Percentiles rank a stretch among this genome's conserved stretches.
Conservation (phyloP, 108 stramenopile species). For the Cylindrotheca closterium region DNA sequence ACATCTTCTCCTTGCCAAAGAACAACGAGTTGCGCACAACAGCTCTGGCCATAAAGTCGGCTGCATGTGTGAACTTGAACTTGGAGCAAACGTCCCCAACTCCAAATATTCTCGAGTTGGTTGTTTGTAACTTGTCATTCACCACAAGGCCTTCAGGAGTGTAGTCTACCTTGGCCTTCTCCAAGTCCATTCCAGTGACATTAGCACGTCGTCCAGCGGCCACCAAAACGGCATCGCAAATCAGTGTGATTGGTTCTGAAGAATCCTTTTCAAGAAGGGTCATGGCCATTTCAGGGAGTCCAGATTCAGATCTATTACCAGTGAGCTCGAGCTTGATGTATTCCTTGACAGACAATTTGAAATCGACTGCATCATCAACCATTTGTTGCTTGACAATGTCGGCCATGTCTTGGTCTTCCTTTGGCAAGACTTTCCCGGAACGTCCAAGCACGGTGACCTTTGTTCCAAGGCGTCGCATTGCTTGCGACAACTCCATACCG, state of each 20-base stretch:
- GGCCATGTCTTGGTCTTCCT: slow-evolving; percentile 77
- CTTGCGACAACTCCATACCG: slow-evolving; percentile 89
- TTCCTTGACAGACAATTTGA: slow-evolving; percentile 40
- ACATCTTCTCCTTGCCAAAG: slow-evolving; percentile 71
- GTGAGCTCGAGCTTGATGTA: slow-evolving; percentile 48
- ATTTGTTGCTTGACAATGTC: slow-evolving; percentile 54
- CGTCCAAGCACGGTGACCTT: slow-evolving; percentile 76
- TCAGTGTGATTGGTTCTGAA: slow-evolving; percentile 19
- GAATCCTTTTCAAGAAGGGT: slow-evolving; percentile 36
- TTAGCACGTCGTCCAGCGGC: slow-evolving; percentile 87
- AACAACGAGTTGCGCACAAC: slow-evolving; percentile 86
- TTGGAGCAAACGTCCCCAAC: slow-evolving; percentile 79
- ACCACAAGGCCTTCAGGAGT: slow-evolving; percentile 65
- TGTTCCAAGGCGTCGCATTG: slow-evolving; percentile 80
- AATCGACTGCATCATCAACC: slow-evolving; percentile 59
- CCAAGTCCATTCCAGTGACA: slow-evolving; percentile 83
- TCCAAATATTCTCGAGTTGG: slow-evolving; percentile 64
- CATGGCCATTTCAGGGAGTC: slow-evolving; percentile 45
- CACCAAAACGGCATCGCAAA: slow-evolving; percentile 69
- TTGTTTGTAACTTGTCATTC: slow-evolving; percentile 80
- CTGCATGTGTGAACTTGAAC: slow-evolving; percentile 91
- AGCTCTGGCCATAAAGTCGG: slow-evolving; percentile 84
- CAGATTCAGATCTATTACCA: slow-evolving; percentile 43
- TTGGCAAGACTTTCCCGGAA: slow-evolving; percentile 63
- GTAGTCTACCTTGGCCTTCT: slow-evolving; percentile 74